Conservation (phyloP, 345 rosid species). For the Dimocarpus longan region DNA sequence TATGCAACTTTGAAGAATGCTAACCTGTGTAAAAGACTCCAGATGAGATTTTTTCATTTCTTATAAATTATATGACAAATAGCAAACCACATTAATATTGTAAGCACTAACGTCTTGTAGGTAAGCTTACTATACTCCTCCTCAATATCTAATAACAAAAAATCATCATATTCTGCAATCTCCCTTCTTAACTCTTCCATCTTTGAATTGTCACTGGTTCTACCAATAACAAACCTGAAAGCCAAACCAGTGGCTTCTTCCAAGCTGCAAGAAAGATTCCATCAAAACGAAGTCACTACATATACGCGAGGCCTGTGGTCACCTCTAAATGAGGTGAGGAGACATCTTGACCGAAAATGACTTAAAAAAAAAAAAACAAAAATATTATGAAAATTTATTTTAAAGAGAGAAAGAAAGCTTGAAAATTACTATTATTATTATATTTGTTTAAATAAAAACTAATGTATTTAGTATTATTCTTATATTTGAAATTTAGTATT, state of each 20-base stretch:
- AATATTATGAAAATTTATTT: no score
- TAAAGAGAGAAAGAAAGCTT: no score
- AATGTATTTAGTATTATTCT: no score
- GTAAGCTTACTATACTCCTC: constrained; percentile 99
- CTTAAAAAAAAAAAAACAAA: no score
- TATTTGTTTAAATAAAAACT: no score
- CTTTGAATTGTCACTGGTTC: constrained; percentile 54
- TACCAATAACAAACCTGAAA: constrained; percentile 78
- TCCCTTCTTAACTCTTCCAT: constrained; percentile 72
- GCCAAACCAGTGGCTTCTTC: constrained; percentile 90
- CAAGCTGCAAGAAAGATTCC: constrained; percentile 47
- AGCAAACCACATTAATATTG: not conserved
- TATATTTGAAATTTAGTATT: no score
- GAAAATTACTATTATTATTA: no score
- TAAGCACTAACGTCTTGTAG: constrained; percentile 86
- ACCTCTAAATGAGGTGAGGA: no score
- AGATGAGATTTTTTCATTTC: constrained; percentile 1
- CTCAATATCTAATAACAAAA: constrained; percentile 80
- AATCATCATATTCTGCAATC: constrained; percentile 77
- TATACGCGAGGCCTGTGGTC: no score
- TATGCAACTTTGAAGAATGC: constrained; percentile 90
- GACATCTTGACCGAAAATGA: no score
- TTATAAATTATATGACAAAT: not conserved
- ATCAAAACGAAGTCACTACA: not conserved
- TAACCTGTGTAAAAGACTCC: constrained; percentile 46